Evolutionary conservation across 2,329 filamentous ascomycete genomes (phyloP).

Genomic region (Bimuria novae-zelandiae): DNA sequence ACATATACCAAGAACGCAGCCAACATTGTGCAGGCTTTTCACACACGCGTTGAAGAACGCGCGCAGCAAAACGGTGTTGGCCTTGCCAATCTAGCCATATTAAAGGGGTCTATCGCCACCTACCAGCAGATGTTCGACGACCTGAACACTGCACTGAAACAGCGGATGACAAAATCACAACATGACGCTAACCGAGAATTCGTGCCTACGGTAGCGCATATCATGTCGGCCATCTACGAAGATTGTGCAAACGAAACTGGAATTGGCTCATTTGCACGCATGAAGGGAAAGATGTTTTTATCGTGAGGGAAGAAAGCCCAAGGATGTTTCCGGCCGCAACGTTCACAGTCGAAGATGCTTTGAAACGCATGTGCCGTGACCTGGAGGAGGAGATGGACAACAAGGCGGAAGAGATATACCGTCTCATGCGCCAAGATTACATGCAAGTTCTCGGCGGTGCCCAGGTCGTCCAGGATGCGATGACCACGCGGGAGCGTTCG

Average conservation of each 20-base stretch:
- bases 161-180: conserved; percentile 52
- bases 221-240: conserved; percentile 55
- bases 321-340: conserved; percentile 58
- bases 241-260: conserved; percentile 53
- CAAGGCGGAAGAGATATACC: conserved; percentile 51
- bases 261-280: conserved; percentile 54
- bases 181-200: conserved; percentile 61
- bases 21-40: conserved; percentile 47
- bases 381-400: conserved; percentile 51
- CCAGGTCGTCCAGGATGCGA: conserved; percentile 9
- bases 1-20: conserved; percentile 41
- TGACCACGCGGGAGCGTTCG: conserved; percentile 19
- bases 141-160: conserved; percentile 38
- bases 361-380: conserved; percentile 50
- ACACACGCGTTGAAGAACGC: conserved; percentile 48
- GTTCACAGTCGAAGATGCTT: conserved; percentile 45
- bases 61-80: conserved; percentile 46
- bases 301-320: conserved; percentile 47
- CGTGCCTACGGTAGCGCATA: conserved; percentile 51
- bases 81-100: conserved; percentile 46
- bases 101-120: conserved; percentile 49
- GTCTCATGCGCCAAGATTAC: conserved; percentile 46
- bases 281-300: conserved; percentile 60
- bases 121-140: conserved; percentile 50
- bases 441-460: conserved; percentile 39